Percentiles rank a stretch among this genome's conserved stretches.
Evolutionary conservation across 495 filamentous ascomycete genomes (phyloP).

Genomic region (Penicillium argentinense): DNA sequence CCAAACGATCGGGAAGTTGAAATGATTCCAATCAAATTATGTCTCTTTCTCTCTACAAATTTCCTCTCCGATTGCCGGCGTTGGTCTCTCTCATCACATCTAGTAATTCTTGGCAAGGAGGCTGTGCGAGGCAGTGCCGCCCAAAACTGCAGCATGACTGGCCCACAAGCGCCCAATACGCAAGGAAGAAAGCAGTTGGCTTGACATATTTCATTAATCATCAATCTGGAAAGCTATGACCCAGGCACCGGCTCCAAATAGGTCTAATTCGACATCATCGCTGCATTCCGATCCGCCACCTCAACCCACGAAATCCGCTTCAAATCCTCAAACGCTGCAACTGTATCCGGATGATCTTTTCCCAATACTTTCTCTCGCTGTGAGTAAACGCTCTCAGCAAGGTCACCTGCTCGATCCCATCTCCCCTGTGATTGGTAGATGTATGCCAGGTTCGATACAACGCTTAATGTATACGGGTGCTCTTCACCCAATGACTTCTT

Average conservation of each 20-base stretch:
- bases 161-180: background rate
- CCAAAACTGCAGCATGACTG: background rate
- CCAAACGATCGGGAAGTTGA: too few relatives aligned
- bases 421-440: constrained; percentile 24
- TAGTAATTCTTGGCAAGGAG: constrained; percentile 15
- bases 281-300: constrained; percentile 14
- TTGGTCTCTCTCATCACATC: too few relatives aligned
- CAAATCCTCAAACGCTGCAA: constrained; percentile 17
- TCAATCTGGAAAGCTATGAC: too few relatives aligned
- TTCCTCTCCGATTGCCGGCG: too few relatives aligned
- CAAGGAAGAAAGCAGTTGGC: background rate
- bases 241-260: too few relatives aligned
- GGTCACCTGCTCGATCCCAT: constrained; percentile 20
- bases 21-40: too few relatives aligned
- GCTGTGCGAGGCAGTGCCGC: constrained; percentile 9
- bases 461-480: constrained; percentile 29
- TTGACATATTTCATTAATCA: too few relatives aligned
- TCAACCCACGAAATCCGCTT: constrained; percentile 13
- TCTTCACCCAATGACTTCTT: constrained; percentile 30
- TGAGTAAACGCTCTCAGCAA: constrained; percentile 20
- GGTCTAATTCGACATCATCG: constrained; percentile 10
- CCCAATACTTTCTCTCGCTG: constrained; percentile 21
- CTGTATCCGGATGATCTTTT: constrained; percentile 29
- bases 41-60: too few relatives aligned
- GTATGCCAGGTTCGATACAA: constrained; percentile 20